Percentiles rank a stretch among this genome's conserved stretches.
These are phyloP conservation scores for Fistulifera pelliculosa DNA, from an alignment of 108 stramenopile genomes.

Conservation along the genomic window DNA sequence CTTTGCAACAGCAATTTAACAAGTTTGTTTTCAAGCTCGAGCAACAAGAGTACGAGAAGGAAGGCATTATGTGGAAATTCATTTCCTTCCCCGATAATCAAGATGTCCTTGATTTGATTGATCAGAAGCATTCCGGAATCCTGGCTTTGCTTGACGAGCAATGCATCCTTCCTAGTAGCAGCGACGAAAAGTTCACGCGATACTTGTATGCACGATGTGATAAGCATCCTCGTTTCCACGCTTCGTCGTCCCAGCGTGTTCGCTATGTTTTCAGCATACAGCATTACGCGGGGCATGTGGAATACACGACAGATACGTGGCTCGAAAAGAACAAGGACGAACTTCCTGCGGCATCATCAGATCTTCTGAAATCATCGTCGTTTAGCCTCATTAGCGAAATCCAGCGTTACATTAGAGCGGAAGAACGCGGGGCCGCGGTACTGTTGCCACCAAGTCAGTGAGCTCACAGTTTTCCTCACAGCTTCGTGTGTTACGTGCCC, in stretches of 20 bases:
- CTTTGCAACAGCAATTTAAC: conserved; percentile 98
- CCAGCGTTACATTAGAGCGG: conserved; percentile 52
- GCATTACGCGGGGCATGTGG: conserved; percentile 71
- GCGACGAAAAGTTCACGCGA: conserved; percentile 44
- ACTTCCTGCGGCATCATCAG: conserved; percentile 18
- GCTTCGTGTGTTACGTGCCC: conserved; percentile 45
- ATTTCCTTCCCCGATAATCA: conserved; percentile 88
- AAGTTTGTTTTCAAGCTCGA: conserved; percentile 88
- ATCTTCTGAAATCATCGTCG: conserved; percentile 29
- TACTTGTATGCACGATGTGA: conserved; percentile 44
- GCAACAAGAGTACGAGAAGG: conserved; percentile 35
- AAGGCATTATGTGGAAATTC: conserved; percentile 83
- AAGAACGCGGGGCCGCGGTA: conserved; percentile 66
- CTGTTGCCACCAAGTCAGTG: conserved; percentile 58
- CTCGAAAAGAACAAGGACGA: conserved; percentile 72
- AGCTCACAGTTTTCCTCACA: conserved; percentile 41
- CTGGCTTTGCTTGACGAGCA: conserved; percentile 68
- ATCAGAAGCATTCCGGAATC: conserved; percentile 65
- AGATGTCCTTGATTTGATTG: conserved; percentile 82
- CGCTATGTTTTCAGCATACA: conserved; percentile 42
- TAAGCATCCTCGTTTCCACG: conserved; percentile 47
- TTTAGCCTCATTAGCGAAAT: conserved; percentile 53
- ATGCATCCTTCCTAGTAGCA: conserved; percentile 46
- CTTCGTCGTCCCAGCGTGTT: conserved; percentile 40
- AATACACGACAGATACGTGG: conserved; percentile 44